phyloP scores from a whole-genome alignment of 331 rosid species.

The Quercus tomentella region DNA sequence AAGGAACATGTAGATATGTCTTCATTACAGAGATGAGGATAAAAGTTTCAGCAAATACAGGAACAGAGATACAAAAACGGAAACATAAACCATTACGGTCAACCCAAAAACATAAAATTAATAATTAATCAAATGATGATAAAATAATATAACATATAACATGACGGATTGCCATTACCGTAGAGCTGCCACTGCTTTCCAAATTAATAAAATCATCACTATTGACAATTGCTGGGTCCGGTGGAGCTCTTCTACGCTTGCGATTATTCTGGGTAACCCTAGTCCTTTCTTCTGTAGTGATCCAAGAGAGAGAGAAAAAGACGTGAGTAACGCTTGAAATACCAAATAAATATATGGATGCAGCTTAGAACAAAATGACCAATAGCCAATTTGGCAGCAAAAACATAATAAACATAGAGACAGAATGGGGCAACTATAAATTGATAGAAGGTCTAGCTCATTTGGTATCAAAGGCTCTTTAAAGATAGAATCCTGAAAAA shows the following conservation, averaged over 20 bases:
- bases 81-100: not conserved
- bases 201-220: slow-evolving; percentile 57
- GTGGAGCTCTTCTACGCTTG: slow-evolving; percentile 49
- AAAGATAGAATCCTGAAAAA: not conserved
- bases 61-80: not conserved
- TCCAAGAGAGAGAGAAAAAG: slow-evolving; percentile 7
- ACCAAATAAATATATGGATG: not conserved
- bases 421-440: not conserved
- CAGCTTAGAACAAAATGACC: not conserved
- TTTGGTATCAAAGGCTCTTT: not conserved
- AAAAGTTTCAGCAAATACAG: not conserved
- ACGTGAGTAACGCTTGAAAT: slow-evolving; percentile 4
- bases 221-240: slow-evolving; percentile 37
- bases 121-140: not conserved
- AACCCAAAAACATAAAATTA: not conserved
- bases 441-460: not conserved
- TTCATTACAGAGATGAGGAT: not conserved
- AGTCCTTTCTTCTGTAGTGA: slow-evolving; percentile 47
- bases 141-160: not conserved
- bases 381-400: not conserved
- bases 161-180: slow-evolving; percentile 38
- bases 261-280: slow-evolving; percentile 29
- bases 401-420: not conserved
- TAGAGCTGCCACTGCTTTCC: slow-evolving; percentile 60
- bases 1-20: not conserved